These are phyloP conservation scores for Epichloe coenophiala DNA, from an alignment of 2,329 filamentous ascomycete species.

Conservation along the genomic window DNA sequence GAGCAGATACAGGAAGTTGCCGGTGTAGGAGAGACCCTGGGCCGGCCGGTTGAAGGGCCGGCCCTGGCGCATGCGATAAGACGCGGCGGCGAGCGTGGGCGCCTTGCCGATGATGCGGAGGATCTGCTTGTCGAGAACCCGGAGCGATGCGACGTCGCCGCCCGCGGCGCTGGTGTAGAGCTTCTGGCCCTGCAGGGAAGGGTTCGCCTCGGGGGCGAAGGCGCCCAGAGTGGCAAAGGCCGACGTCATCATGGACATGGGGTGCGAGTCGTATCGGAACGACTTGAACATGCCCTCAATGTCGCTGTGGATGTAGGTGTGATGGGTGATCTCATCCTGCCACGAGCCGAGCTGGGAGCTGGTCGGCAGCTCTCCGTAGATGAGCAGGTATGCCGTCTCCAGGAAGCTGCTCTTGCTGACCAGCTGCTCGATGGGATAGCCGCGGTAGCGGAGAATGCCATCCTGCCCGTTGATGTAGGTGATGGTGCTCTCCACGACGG, in stretches of 20 bases:
- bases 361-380: slow-evolving; percentile 37
- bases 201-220: slow-evolving; percentile 36
- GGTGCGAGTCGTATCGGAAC: slow-evolving; percentile 37
- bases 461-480: slow-evolving; percentile 40
- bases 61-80: slow-evolving; percentile 39
- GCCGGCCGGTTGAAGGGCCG: slow-evolving; percentile 35
- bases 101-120: slow-evolving; percentile 38
- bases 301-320: slow-evolving; percentile 35
- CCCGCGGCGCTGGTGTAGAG: slow-evolving; percentile 33
- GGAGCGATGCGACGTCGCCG: slow-evolving; percentile 26
- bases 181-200: slow-evolving; percentile 34
- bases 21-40: slow-evolving; percentile 34
- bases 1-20: slow-evolving; percentile 42
- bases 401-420: slow-evolving; percentile 35
- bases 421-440: slow-evolving; percentile 37
- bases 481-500: slow-evolving; percentile 34
- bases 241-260: slow-evolving; percentile 37
- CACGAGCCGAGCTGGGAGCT: slow-evolving; percentile 25
- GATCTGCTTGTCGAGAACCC: slow-evolving; percentile 37
- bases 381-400: slow-evolving; percentile 35
- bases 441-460: slow-evolving; percentile 37
- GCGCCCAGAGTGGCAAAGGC: slow-evolving; percentile 35
- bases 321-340: slow-evolving; percentile 36
- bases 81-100: slow-evolving; percentile 34
- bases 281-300: slow-evolving; percentile 37